phyloP scores from a whole-genome alignment of 352 stramenopile species.

The Peronospora destructor region DNA sequence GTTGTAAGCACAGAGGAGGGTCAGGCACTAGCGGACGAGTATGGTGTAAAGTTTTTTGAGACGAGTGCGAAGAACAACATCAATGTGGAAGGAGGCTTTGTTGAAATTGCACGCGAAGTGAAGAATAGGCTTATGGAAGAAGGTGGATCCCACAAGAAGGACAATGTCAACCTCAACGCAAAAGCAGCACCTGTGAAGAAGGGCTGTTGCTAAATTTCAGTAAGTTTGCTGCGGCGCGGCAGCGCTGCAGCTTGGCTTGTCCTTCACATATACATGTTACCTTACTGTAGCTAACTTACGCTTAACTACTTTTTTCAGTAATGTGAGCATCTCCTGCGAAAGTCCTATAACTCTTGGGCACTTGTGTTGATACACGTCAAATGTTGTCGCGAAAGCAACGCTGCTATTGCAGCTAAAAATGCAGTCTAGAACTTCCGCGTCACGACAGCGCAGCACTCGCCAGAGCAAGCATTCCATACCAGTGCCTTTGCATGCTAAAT shows the following conservation, averaged over 20 bases:
- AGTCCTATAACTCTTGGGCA: not conserved
- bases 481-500: no score
- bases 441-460: no score
- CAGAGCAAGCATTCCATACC: no score
- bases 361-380: not conserved
- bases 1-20: constrained; percentile 92
- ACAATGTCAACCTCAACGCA: constrained; percentile 72
- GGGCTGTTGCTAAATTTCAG: constrained; percentile 66
- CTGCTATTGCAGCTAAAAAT: no score
- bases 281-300: constrained; percentile 33
- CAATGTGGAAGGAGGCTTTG: constrained; percentile 90
- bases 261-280: constrained; percentile 21
- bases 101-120: constrained; percentile 84
- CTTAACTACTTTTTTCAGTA: constrained; percentile 27
- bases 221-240: constrained; percentile 24
- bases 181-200: constrained; percentile 75
- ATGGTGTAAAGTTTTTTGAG: constrained; percentile 94
- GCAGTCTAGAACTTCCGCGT: no score
- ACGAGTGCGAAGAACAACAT: constrained; percentile 94
- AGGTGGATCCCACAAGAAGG: constrained; percentile 81
- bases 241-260: constrained; percentile 15
- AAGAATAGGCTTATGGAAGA: constrained; percentile 88
- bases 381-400: no score
- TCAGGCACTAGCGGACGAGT: constrained; percentile 91
- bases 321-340: constrained; percentile 2